Evolutionary conservation across 352 stramenopile species (phyloP).

Genomic region (Aphanomyces stellatus): DNA sequence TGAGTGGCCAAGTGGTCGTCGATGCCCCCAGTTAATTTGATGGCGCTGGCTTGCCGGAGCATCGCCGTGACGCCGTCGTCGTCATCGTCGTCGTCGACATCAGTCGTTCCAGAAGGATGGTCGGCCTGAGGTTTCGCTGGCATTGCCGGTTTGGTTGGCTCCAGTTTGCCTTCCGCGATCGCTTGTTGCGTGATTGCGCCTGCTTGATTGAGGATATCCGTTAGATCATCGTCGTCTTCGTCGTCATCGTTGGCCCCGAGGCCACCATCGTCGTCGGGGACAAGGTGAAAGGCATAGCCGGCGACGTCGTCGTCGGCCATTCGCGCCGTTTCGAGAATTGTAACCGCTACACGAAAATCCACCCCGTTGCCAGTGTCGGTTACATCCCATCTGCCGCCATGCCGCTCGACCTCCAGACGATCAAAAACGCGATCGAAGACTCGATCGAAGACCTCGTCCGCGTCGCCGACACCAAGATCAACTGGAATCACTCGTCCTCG

Average conservation of each 20-base stretch:
- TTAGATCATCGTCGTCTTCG: not conserved
- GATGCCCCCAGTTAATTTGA: no score
- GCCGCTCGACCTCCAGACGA: constrained; percentile 8
- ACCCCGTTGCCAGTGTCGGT: not conserved
- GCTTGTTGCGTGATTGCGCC: constrained; percentile 19
- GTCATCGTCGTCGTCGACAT: constrained; percentile 21
- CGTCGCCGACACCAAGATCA: constrained; percentile 18
- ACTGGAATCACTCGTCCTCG: not conserved
- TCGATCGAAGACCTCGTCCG: constrained; percentile 17
- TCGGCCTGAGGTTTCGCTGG: no score
- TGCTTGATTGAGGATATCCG: constrained; percentile 2
- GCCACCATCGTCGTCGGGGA: no score
- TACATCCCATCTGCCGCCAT: not conserved
- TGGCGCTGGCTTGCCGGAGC: no score
- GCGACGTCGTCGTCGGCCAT: no score
- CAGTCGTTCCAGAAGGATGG: no score
- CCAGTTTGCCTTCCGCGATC: not conserved
- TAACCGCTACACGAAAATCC: no score
- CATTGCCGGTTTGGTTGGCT: constrained; percentile 34
- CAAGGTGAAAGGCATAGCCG: no score
- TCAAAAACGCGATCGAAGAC: constrained; percentile 10
- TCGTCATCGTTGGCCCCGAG: not conserved
- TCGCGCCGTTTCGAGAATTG: no score
- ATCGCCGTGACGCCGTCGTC: no score
- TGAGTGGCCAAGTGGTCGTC: no score